A percentile compares a stretch with the other conserved stretches of the same genome.
These are phyloP conservation scores for Fraxinus excelsior DNA, from an alignment of 257 asterid species.

Conservation along the genomic window DNA sequence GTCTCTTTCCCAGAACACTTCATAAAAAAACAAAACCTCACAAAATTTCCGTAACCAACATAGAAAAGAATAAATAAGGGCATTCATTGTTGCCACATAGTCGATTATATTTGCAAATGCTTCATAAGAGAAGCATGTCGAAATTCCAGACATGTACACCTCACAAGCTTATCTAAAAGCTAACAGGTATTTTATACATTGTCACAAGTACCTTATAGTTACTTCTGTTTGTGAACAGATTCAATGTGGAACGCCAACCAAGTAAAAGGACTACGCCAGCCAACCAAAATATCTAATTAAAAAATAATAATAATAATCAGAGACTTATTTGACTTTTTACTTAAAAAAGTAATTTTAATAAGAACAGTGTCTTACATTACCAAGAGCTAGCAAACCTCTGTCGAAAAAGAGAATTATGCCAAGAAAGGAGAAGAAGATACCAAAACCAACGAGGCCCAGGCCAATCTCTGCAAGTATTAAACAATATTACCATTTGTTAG, in stretches of 20 bases:
- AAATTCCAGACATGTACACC: not conserved
- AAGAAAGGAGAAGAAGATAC: constrained; percentile 74
- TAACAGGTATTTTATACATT: constrained; percentile 2
- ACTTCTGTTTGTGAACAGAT: constrained; percentile 59
- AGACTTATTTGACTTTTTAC: not conserved
- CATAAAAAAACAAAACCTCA: constrained; percentile 1
- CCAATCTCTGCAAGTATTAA: constrained; percentile 67
- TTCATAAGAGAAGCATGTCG: not conserved
- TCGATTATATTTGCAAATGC: not conserved
- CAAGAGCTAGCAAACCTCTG: constrained; percentile 89
- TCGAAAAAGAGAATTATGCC: constrained; percentile 72
- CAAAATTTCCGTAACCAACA: not conserved
- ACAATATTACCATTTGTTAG: constrained; percentile 2
- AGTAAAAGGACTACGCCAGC: constrained; percentile 70
- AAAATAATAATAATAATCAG: constrained; percentile 17
- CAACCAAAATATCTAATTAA: constrained; percentile 66
- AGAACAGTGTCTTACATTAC: constrained; percentile 63
- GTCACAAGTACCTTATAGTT: constrained; percentile 68
- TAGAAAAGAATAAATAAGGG: not conserved
- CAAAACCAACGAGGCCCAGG: constrained; percentile 79
- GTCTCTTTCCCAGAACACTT: not conserved
- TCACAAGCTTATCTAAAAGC: constrained; percentile 1
- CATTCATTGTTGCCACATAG: not conserved
- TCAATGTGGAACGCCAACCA: constrained; percentile 73
- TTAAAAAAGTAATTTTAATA: not conserved